These are phyloP conservation scores for Mycena citricolor DNA, from an alignment of 1,284 basidiomycete species.

Conservation along the genomic window DNA sequence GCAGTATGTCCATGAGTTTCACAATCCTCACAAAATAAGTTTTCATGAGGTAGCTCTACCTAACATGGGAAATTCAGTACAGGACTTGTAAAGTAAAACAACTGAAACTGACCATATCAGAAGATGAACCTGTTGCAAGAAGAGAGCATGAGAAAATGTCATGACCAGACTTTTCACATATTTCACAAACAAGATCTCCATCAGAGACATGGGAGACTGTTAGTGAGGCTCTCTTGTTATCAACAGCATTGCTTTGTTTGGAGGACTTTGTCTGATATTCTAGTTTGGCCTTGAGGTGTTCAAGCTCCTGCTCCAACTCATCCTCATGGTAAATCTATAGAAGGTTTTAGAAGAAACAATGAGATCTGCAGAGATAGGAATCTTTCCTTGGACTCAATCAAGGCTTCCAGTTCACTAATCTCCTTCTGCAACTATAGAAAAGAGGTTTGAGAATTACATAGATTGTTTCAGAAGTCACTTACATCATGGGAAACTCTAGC, in stretches of 20 bases:
- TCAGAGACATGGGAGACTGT: constrained; percentile 26
- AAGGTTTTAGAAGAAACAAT: constrained; percentile 1
- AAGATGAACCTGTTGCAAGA: constrained; percentile 5
- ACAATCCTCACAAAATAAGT: constrained; percentile 73
- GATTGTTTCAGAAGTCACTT: constrained; percentile 27
- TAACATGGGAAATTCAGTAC: neutral
- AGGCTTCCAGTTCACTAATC: constrained; percentile 83
- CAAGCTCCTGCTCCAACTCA: constrained; percentile 85
- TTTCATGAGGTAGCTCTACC: constrained; percentile 23
- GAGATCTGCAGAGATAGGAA: constrained; percentile 9
- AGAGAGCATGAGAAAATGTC: constrained; percentile 72
- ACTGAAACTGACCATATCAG: constrained; percentile 3
- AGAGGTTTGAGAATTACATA: constrained; percentile 10
- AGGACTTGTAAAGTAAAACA: neutral
- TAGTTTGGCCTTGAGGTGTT: constrained; percentile 71
- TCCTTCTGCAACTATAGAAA: constrained; percentile 78
- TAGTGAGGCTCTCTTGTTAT: constrained; percentile 29
- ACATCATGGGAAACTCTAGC: constrained; percentile 73
- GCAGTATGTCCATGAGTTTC: constrained; percentile 71
- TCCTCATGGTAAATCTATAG: constrained; percentile 94
- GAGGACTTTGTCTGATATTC: constrained; percentile 60
- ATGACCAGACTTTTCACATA: constrained; percentile 80
- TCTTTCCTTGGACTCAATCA: constrained; percentile 84
- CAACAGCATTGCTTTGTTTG: constrained; percentile 45
- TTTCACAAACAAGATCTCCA: constrained; percentile 64